Base-by-base conservation (phyloP, 768 basidiomycete species). In the Multifurca ochricompacta region DNA sequence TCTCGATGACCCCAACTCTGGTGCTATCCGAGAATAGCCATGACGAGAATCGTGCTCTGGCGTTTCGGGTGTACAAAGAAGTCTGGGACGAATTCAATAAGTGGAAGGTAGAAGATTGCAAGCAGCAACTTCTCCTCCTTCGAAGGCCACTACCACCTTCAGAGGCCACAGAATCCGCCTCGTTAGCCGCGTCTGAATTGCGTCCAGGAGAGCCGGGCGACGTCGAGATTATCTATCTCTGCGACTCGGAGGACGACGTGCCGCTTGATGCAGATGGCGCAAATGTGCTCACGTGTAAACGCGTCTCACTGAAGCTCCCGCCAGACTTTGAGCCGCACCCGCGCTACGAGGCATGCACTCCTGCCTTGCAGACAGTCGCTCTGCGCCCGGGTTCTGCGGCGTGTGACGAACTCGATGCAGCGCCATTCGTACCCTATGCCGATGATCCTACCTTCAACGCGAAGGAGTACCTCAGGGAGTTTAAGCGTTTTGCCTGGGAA, bases 341-440 rank as follows among this genome's bases (percentile, higher is more conserved):
- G 0, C 59, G 65, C 5, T 85, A 87, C 62, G 82, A 85, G 59
- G 69, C 73, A 1, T 84, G 81, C 62, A 70, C 80, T 2, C 79
- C 83, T 1, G 58, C 72, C 2, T 59, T 64, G 10, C 71, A 73
- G 42, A 81, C 71, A 42, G 68, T 81, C 14, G 71, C 74, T 41
- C 68, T 32, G n/a, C 46, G 50, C 8, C 10, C 9, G 8, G 28
- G n/a, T 11, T 42, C 49, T 25, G 34, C 9, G 1, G 54, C 32
- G 14, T 6, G 4, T 5, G 9, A 86, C 55, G 85, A 86, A 54
- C 68, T 78, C 6, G 70, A 73, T 54, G 65, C 68, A 19, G 75
- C 85, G 72, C 71, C 73, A 2, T 87, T 85, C 63, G 66, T 85
- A 6, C 83, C 84, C 2, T 79, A 78, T 48, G 71, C 77, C 0